Evolutionary conservation across 2,329 filamentous ascomycete genomes (phyloP), one percentile per base, ranked within the genome.

Genomic region (Penicillium expansum): DNA sequence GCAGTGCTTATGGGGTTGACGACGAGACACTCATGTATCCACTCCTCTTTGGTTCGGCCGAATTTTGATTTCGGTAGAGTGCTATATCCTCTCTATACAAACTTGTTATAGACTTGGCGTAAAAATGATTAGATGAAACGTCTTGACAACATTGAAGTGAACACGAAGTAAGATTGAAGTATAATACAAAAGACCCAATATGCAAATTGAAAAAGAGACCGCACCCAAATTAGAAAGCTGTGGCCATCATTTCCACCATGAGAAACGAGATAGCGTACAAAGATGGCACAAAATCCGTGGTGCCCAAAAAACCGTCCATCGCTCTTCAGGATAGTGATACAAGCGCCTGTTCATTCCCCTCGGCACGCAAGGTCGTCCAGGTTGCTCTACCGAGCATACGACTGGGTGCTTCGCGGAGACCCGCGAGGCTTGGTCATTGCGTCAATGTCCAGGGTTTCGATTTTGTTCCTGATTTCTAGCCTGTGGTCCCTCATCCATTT

Each of bases 401-500:
- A 16, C 22, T n/a, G 30, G 29, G 38, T 27, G 22, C 14, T 13
- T 16, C 24, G 52, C 14, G 3, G 29, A 39, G 35, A 24, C 2
- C 2, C 65, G 32, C 67, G 70, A 58, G 71, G 71, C 59, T 69
- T 73, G 49, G 71, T 74, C 49, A 62, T 27, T n/a, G 66, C 53
- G 56, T 67, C 67, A 59, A 74, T 72, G 54, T 73, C 70, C 53
- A 69, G 65, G 43, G 69, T 70, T 48, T 71, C 64, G 22, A 71
- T 75, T 63, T 76, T 73, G 44, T 76, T 70, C 57, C 74, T 61
- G 38, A 74, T 64, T 56, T 74, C 68, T 52, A 47, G 69, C 67
- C 57, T 73, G 30, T 47, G 44, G 44, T 47, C 63, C 53, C 80
- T 77, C 48, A 75, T 73, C 64, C 78, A 76, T 45, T 45, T 76